Percentiles rank a stretch among this genome's conserved stretches.
These are phyloP conservation scores for Pulveroboletus sp. DNA, from an alignment of 768 basidiomycete genomes.

Conservation along the genomic window DNA sequence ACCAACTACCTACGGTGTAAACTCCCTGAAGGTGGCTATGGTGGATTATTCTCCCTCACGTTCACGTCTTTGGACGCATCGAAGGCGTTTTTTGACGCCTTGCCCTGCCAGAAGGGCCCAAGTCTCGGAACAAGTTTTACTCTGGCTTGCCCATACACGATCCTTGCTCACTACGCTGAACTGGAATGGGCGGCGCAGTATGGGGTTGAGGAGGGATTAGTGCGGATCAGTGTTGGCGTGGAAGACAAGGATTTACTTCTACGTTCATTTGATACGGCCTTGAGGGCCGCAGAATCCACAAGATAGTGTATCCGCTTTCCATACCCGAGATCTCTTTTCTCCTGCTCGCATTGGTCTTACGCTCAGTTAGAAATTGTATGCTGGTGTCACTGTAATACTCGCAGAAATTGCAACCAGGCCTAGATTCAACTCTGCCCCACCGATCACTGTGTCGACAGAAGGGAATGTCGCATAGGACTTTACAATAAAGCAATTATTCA, in stretches of 20 bases:
- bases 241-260: slow-evolving; percentile 63
- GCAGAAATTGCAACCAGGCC: background rate
- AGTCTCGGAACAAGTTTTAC: slow-evolving; percentile 95
- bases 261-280: slow-evolving; percentile 54
- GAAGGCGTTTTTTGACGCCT: slow-evolving; percentile 76
- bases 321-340: background rate
- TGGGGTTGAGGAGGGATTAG: slow-evolving; percentile 79
- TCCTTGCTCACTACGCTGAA: slow-evolving; percentile 87
- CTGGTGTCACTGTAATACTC: background rate
- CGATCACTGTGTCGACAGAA: background rate
- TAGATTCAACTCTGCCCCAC: slow-evolving; percentile 3
- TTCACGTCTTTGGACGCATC: slow-evolving; percentile 70
- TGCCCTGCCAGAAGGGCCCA: slow-evolving; percentile 86
- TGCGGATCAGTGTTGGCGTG: slow-evolving; percentile 89
- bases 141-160: slow-evolving; percentile 87
- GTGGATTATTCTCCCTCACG: slow-evolving; percentile 82
- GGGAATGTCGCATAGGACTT: background rate
- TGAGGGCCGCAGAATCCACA: slow-evolving; percentile 64
- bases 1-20: slow-evolving; percentile 70
- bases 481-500: too few relatives aligned
- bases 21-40: slow-evolving; percentile 57
- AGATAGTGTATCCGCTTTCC: slow-evolving; percentile 2
- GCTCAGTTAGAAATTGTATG: background rate
- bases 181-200: slow-evolving; percentile 87
- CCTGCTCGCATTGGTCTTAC: background rate